Evolutionary conservation across 441 rosid species (phyloP).

Genomic region (Omphalea diandra): DNA sequence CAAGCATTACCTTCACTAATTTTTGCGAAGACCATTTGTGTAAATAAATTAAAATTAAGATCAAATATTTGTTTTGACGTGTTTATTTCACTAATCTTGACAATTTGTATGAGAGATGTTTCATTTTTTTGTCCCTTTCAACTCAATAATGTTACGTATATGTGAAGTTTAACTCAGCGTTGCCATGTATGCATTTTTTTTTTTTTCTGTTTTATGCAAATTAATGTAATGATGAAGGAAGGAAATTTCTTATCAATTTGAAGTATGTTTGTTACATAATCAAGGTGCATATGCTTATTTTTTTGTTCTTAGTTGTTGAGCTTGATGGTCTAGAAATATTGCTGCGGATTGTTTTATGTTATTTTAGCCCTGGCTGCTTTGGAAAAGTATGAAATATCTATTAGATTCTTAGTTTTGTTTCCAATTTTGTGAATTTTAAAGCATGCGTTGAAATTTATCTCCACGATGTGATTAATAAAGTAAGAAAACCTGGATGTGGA

Average conservation of each 20-base stretch:
- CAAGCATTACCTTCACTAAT: constrained; percentile 2
- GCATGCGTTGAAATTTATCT: background rate
- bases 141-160: background rate
- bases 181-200: background rate
- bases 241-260: background rate
- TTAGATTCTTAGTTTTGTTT: background rate
- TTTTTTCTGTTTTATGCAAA: background rate
- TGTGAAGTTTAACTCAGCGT: background rate
- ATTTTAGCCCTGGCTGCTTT: background rate
- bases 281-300: background rate
- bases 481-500: background rate
- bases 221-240: background rate
- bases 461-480: background rate
- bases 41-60: background rate
- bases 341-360: background rate
- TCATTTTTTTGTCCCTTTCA: background rate
- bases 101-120: background rate
- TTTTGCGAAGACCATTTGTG: constrained; percentile 1
- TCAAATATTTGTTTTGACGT: background rate
- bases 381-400: background rate
- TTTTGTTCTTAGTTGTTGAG: background rate
- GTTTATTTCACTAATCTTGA: background rate
- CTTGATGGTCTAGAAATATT: background rate
- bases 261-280: background rate
- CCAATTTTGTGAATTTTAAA: background rate